Base-by-base conservation (phyloP, 139 green algal genomes). In the Zygnema circumcarinatum region DNA sequence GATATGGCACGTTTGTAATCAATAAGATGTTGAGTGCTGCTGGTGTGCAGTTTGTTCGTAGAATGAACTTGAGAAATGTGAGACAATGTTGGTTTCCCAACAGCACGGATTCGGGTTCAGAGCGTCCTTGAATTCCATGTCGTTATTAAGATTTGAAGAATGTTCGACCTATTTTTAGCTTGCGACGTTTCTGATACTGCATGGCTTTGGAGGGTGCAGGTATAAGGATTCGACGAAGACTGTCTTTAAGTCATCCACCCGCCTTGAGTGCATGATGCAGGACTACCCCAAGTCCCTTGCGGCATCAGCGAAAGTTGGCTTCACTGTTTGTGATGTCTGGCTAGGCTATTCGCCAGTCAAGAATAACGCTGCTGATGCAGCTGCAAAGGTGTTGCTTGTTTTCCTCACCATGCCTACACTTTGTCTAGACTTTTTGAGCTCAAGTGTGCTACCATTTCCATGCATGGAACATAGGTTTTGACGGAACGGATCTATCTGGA, bases 191-290 rank as follows among this genome's bases (percentile, higher is more conserved):
- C n/a, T n/a, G n/a, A n/a, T n/a, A n/a, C n/a, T n/a, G n/a, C n/a
- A n/a, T n/a, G n/a, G n/a, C n/a, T n/a, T n/a, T n/a, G n/a, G n/a
- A n/a, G n/a, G n/a, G 40, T n/a, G 32, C 85, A 90, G 85, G 56
- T 98, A 98, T 85, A 95, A 93, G 69, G 97, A 99, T 90, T 90
- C 90, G 47, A 95, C 79, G 87, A 95, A 94, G 83, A 97, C 94
- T 0, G 84, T 76, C 0, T 99, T 99, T 93, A 99, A 99, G 92
- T 95, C 87, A 74, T 92, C 92, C 88, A 99, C 97, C 0, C 94
- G 97, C 0, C 93, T 99, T n/a, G 97, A 99, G 92, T 99, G 97
- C 94, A 99, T 99, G 97, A 99, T 99, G 97, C 97, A 98, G 93
- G 97, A 94, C 78, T 94, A 92, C 76, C 91, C 91, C 53, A 92